Percentiles rank a stretch among this genome's conserved stretches.
Conservation (phyloP, 208 protist species). For the Crithidia brevicula region DNA sequence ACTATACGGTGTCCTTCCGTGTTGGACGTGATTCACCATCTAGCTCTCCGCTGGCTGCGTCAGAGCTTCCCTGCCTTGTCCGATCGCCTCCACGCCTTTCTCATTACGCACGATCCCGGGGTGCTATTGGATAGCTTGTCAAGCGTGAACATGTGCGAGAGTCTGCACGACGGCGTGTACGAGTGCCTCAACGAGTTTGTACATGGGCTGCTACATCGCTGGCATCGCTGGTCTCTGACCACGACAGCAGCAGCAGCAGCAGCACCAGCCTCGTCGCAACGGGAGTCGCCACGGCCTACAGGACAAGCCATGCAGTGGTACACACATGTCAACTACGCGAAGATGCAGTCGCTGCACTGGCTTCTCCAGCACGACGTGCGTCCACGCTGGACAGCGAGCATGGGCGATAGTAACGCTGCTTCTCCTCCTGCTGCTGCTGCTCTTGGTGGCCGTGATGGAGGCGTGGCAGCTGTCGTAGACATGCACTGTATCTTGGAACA, state of each 20-base stretch:
- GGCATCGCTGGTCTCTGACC: constrained; percentile 14
- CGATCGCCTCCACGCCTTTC: constrained; percentile 19
- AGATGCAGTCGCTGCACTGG: constrained; percentile 23
- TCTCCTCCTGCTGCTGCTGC: too few relatives aligned
- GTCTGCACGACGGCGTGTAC: constrained; percentile 21
- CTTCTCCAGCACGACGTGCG: constrained; percentile 6
- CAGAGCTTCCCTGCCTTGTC: constrained; percentile 23
- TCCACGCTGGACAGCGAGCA: not conserved
- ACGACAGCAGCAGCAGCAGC: not conserved
- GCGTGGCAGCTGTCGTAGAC: not conserved
- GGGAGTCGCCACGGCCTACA: not conserved
- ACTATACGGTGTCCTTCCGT: constrained; percentile 30
- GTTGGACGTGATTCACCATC: constrained; percentile 35
- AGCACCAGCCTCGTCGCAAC: not conserved
- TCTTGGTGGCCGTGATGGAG: too few relatives aligned
- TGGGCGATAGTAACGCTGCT: too few relatives aligned
- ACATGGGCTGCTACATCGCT: constrained; percentile 26
- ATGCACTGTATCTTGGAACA: constrained; percentile 29
- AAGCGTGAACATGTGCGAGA: not conserved
- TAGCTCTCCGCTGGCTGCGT: constrained; percentile 31
- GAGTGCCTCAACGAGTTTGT: constrained; percentile 9
- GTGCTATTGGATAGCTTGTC: constrained; percentile 19
- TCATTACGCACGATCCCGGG: constrained; percentile 16
- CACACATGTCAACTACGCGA: constrained; percentile 27
- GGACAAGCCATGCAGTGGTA: constrained; percentile 12